Evolutionary conservation across 257 asterid genomes (phyloP).

Genomic region (Nicotiana tomentosiformis): DNA sequence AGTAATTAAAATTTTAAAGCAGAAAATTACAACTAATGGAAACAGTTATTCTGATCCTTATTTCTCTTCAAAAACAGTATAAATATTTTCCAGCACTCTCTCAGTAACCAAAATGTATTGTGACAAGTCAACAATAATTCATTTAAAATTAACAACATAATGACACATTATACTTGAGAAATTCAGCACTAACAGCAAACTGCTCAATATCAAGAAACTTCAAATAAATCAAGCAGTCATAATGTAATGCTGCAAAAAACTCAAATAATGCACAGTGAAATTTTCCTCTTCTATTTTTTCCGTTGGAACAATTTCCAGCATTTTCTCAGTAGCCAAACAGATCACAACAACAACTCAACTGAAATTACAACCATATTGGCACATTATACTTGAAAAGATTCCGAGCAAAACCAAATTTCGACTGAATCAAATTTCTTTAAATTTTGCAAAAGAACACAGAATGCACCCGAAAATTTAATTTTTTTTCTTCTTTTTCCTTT

Average conservation of each 20-base stretch:
- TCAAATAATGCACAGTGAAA: neutral
- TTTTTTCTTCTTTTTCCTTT: neutral
- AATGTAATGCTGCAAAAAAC: slow-evolving; percentile 1
- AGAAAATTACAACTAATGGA: neutral
- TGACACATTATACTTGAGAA: neutral
- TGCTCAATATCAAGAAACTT: neutral
- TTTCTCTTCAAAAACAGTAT: neutral
- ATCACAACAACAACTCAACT: neutral
- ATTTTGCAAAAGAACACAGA: neutral
- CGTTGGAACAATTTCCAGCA: neutral
- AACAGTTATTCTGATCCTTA: neutral
- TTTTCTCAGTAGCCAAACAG: neutral
- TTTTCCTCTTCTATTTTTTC: neutral
- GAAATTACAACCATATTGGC: neutral
- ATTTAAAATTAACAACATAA: neutral
- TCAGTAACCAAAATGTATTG: neutral
- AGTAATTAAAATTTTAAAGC: neutral
- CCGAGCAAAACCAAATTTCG: neutral
- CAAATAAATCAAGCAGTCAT: slow-evolving; percentile 6
- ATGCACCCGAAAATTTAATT: neutral
- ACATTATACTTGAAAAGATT: neutral
- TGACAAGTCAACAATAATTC: neutral
- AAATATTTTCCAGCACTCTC: neutral
- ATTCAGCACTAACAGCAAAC: neutral
- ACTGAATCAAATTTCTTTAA: neutral